Evolutionary conservation across 2,329 filamentous ascomycete genomes (phyloP).

Genomic region (Fusarium sp.): DNA sequence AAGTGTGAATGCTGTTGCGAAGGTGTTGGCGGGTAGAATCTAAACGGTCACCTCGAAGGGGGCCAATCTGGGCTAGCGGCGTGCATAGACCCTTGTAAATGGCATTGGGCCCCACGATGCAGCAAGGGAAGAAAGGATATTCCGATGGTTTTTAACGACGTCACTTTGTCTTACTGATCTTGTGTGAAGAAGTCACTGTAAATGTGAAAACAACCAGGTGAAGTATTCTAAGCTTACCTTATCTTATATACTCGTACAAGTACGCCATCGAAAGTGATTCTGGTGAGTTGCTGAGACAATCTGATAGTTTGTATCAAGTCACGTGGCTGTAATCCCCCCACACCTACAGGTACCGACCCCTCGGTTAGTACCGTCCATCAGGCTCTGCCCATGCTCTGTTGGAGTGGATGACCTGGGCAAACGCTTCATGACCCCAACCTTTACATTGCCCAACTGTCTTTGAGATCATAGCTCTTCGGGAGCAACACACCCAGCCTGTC

Average conservation of each 20-base stretch:
- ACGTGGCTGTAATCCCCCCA: conserved; percentile 34
- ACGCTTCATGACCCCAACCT: conserved; percentile 34
- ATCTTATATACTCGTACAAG: too few relatives aligned
- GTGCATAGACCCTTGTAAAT: conserved; percentile 39
- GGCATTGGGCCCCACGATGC: conserved; percentile 31
- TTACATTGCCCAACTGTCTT: conserved; percentile 19
- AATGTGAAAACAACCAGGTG: not conserved
- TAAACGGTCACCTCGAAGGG: conserved; percentile 48
- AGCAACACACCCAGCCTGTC: conserved; percentile 17
- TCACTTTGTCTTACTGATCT: conserved; percentile 23
- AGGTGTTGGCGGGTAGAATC: conserved; percentile 46
- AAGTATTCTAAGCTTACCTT: too few relatives aligned
- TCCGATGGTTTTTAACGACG: conserved; percentile 38
- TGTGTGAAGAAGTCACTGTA: not conserved
- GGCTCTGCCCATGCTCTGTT: conserved; percentile 34
- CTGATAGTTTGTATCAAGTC: not conserved
- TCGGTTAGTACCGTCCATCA: conserved; percentile 43
- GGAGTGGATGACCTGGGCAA: conserved; percentile 33
- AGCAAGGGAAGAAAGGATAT: conserved; percentile 40
- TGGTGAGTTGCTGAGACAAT: not conserved
- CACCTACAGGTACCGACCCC: conserved; percentile 40
- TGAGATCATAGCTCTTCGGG: conserved; percentile 16
- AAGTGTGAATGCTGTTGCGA: conserved; percentile 48
- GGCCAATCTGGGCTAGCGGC: conserved; percentile 47
- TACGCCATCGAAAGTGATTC: not conserved